Conservation (phyloP, 805 yeast genomes). For the Candida ascalaphidarum region DNA sequence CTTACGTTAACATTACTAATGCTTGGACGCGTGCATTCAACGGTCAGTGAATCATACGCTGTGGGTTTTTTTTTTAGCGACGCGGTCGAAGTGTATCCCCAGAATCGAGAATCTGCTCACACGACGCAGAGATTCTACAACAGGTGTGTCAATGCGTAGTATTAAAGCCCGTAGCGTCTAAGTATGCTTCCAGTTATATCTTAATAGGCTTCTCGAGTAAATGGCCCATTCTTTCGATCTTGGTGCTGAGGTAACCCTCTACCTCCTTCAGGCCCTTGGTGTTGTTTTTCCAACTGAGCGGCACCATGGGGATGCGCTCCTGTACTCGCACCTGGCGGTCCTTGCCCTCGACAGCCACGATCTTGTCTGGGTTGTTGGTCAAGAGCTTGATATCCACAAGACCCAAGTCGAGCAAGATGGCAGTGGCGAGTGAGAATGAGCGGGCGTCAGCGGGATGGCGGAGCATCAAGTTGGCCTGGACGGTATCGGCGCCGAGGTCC, state of each 20-base stretch:
- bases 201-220: constrained; percentile 45
- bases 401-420: constrained; percentile 80
- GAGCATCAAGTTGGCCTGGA: constrained; percentile 84
- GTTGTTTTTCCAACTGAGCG: constrained; percentile 67
- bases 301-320: constrained; percentile 95
- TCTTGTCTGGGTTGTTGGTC: constrained; percentile 95
- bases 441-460: constrained; percentile 99
- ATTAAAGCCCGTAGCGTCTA: too few relatives aligned
- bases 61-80: too few relatives aligned
- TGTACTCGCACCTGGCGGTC: constrained; percentile 64
- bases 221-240: constrained; percentile 97
- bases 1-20: too few relatives aligned
- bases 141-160: too few relatives aligned
- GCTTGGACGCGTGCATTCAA: too few relatives aligned
- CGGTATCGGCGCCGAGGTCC: constrained; percentile 98
- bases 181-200: too few relatives aligned
- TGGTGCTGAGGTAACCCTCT: constrained; percentile 88
- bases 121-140: too few relatives aligned
- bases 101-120: too few relatives aligned
- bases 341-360: constrained; percentile 88
- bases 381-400: constrained; percentile 62
- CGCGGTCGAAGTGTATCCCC: too few relatives aligned
- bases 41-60: too few relatives aligned
- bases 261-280: constrained; percentile 73
- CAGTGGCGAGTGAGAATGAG: constrained; percentile 87